These are phyloP conservation scores for Panicum miliaceum DNA, from an alignment of 176 grass and related monocot species.

Conservation along the genomic window DNA sequence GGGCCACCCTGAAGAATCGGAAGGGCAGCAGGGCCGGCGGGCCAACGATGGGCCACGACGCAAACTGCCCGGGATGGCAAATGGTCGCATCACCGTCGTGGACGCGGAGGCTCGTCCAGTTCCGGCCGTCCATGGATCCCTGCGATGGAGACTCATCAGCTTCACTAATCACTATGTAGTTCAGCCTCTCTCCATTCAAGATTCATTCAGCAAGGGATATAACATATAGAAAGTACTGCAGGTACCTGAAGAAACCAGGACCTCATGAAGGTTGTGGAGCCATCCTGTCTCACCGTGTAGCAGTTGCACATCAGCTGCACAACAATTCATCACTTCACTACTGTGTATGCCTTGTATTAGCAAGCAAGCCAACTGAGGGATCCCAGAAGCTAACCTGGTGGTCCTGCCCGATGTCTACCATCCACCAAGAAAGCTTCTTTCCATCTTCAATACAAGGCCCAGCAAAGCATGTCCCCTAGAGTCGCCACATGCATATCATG, in stretches of 20 bases:
- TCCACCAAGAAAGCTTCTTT: constrained; percentile 88
- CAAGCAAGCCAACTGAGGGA: background rate
- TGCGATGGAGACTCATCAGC: background rate
- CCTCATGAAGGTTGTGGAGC: constrained; percentile 83
- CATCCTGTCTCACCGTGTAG: constrained; percentile 94
- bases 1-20: constrained; percentile 74
- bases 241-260: constrained; percentile 80
- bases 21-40: constrained; percentile 74
- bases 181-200: background rate
- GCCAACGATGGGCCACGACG: constrained; percentile 74
- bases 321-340: background rate
- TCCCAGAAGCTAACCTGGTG: constrained; percentile 63
- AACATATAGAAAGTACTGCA: background rate
- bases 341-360: background rate
- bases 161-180: too few relatives aligned
- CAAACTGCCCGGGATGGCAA: constrained; percentile 79
- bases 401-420: constrained; percentile 83
- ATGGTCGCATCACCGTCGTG: constrained; percentile 74
- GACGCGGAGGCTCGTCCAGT: constrained; percentile 71
- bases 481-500: constrained; percentile 32
- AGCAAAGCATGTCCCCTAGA: constrained; percentile 85
- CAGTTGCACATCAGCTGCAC: constrained; percentile 93
- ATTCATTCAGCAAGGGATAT: background rate
- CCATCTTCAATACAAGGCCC: constrained; percentile 77
- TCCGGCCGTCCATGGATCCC: constrained; percentile 82